Conservation (phyloP, 2,329 filamentous ascomycete genomes). For the Huntiella savannae region DNA sequence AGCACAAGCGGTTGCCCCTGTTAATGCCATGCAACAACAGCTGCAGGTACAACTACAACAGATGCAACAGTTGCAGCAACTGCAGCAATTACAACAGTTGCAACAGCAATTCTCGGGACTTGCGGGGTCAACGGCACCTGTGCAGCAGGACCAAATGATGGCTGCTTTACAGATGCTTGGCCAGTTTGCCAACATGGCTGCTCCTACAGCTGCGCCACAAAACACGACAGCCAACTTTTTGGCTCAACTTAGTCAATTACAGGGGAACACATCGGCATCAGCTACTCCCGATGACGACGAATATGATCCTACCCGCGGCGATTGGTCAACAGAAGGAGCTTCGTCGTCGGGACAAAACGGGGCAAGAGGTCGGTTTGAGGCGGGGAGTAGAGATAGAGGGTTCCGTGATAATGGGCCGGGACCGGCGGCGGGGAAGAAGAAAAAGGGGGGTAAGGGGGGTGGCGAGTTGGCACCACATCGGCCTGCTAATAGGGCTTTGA, state of each 20-base stretch:
- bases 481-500: conserved; percentile 34
- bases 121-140: background rate
- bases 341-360: background rate
- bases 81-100: conserved; percentile 14
- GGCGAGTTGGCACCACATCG: conserved; percentile 23
- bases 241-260: conserved; percentile 12
- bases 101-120: background rate
- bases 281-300: conserved; percentile 8
- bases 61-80: conserved; percentile 12
- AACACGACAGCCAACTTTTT: background rate
- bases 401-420: conserved; percentile 14
- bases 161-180: conserved; percentile 7
- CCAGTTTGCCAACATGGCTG: conserved; percentile 2
- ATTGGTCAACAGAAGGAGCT: conserved; percentile 10
- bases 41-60: conserved; percentile 12
- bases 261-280: background rate
- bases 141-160: conserved; percentile 7
- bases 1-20: conserved; percentile 13
- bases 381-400: conserved; percentile 15
- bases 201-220: background rate
- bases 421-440: conserved; percentile 17
- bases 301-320: conserved; percentile 12
- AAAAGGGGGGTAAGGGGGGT: conserved; percentile 21
- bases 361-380: background rate
- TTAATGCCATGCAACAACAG: background rate